phyloP scores from a whole-genome alignment of 768 basidiomycete genomes.

The Amanita thiersii region DNA sequence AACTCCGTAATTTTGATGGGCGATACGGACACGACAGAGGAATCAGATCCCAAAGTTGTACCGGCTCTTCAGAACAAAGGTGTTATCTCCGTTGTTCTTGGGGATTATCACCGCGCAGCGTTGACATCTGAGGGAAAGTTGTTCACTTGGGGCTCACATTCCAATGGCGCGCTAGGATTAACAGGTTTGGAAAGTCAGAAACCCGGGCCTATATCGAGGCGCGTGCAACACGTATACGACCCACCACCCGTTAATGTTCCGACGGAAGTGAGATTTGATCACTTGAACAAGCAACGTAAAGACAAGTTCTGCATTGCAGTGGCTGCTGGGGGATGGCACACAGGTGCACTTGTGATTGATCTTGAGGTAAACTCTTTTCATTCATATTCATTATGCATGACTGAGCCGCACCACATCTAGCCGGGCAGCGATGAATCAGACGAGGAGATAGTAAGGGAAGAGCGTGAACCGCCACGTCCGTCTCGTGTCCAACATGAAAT shows the following conservation, averaged over 20 bases:
- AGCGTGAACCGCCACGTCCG: background rate
- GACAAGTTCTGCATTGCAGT: conserved; percentile 73
- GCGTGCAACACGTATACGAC: conserved; percentile 17
- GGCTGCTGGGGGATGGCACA: conserved; percentile 88
- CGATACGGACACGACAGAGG: conserved; percentile 32
- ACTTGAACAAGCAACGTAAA: conserved; percentile 37
- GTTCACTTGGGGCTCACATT: conserved; percentile 75
- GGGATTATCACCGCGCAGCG: conserved; percentile 90
- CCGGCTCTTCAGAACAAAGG: conserved; percentile 67
- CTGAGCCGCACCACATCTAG: background rate
- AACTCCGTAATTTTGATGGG: conserved; percentile 74
- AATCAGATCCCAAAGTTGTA: conserved; percentile 49
- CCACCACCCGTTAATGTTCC: conserved; percentile 49
- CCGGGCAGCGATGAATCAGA: conserved; percentile 3
- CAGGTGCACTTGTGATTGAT: conserved; percentile 82
- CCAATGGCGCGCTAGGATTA: conserved; percentile 76
- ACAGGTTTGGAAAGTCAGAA: conserved; percentile 75
- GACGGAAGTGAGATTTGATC: conserved; percentile 66
- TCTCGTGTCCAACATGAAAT: background rate
- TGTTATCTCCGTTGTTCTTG: conserved; percentile 83
- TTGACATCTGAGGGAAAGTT: conserved; percentile 71
- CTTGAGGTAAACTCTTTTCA: conserved; percentile 48
- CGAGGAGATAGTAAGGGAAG: background rate
- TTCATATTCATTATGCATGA: background rate
- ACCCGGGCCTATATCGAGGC: conserved; percentile 20